phyloP scores from a whole-genome alignment of 192 early-diverging fungal species.

The Coemansia sp. region DNA sequence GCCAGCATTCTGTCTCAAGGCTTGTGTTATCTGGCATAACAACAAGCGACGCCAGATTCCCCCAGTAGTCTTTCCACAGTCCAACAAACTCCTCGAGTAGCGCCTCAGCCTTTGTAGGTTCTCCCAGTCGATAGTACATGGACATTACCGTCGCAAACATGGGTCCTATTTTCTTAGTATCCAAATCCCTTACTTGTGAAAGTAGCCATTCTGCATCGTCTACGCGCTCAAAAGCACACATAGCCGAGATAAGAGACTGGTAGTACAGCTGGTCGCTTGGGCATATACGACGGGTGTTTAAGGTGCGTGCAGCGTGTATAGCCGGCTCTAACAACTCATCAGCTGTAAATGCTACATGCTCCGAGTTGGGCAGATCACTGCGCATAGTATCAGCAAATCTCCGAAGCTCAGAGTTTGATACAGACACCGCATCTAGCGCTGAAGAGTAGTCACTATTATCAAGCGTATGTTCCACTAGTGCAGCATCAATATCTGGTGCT shows the following conservation, averaged over 20 bases:
- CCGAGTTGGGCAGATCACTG: background rate
- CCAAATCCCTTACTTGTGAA: constrained; percentile 1
- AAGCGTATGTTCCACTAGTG: background rate
- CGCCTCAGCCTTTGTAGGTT: constrained; percentile 11
- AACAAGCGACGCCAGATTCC: background rate
- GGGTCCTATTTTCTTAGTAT: constrained; percentile 16
- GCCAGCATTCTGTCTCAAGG: constrained; percentile 29
- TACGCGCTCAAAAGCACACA: constrained; percentile 23
- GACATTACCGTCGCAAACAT: constrained; percentile 24
- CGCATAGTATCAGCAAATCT: background rate
- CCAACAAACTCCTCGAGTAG: constrained; percentile 15
- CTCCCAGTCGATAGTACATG: constrained; percentile 32
- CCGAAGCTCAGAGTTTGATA: background rate
- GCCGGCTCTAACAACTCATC: constrained; percentile 6
- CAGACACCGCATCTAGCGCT: background rate
- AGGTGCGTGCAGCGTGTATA: constrained; percentile 10
- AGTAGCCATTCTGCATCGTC: constrained; percentile 29
- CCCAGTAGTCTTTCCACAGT: constrained; percentile 12
- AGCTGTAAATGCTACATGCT: background rate
- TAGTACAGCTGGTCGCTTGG: background rate
- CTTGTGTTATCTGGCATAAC: constrained; percentile 27
- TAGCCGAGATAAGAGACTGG: constrained; percentile 10
- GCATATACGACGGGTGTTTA: constrained; percentile 3
- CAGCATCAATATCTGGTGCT: background rate
- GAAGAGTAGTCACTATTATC: background rate